phyloP scores from a whole-genome alignment of 352 stramenopile species.

The Phytophthora constricta region DNA sequence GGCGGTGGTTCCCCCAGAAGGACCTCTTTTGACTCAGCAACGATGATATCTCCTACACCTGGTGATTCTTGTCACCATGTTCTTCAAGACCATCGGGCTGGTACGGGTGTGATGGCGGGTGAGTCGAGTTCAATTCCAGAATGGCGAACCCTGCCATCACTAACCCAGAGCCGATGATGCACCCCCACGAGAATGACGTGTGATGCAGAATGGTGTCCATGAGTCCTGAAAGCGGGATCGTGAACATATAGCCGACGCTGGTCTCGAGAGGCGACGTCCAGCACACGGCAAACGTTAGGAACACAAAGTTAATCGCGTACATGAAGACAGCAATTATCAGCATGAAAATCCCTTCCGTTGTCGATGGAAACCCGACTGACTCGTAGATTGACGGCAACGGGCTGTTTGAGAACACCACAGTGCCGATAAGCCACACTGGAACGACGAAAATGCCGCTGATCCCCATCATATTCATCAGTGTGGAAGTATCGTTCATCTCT shows the following conservation, averaged over 20 bases:
- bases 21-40: no score
- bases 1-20: no score
- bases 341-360: slow-evolving; percentile 39
- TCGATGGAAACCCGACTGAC: slow-evolving; percentile 50
- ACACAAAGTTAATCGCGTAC: slow-evolving; percentile 47
- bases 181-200: slow-evolving; percentile 52
- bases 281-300: slow-evolving; percentile 51
- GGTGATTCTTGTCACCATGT: not conserved
- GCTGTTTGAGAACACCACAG: slow-evolving; percentile 41
- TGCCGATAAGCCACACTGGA: slow-evolving; percentile 55
- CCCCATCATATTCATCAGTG: slow-evolving; percentile 40
- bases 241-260: slow-evolving; percentile 68
- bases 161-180: slow-evolving; percentile 49
- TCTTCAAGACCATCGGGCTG: not conserved
- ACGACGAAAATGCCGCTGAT: slow-evolving; percentile 54
- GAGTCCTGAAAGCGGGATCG: slow-evolving; percentile 56
- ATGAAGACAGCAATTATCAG: slow-evolving; percentile 36
- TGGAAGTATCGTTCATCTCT: slow-evolving; percentile 59
- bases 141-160: slow-evolving; percentile 46
- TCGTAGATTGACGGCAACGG: slow-evolving; percentile 55
- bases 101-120: slow-evolving; percentile 5
- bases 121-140: slow-evolving; percentile 24
- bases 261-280: slow-evolving; percentile 70
- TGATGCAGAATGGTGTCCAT: slow-evolving; percentile 54
- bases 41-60: no score